A percentile compares a stretch with the other conserved stretches of the same genome.
phyloP scores from a whole-genome alignment of 2,329 filamentous ascomycete genomes.

The Rasamsonia emersonii region DNA sequence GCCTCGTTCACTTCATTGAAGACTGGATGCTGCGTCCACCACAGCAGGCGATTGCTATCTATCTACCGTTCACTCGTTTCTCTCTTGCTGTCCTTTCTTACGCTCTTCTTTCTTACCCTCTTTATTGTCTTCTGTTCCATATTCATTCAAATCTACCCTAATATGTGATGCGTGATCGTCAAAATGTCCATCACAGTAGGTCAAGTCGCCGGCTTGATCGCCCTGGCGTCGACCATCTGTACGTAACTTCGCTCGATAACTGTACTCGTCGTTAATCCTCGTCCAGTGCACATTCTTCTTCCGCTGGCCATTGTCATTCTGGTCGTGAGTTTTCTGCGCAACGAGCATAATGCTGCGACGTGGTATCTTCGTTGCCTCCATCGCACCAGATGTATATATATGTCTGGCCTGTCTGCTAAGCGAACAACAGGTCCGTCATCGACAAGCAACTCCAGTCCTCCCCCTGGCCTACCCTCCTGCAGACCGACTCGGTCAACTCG shows the following conservation, averaged over 20 bases:
- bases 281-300: background rate
- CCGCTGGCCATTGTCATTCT: background rate
- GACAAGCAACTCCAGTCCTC: slow-evolving; percentile 1
- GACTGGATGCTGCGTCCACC: no score
- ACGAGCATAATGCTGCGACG: slow-evolving; percentile 1
- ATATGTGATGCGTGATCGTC: background rate
- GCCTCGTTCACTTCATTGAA: no score
- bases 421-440: slow-evolving; percentile 3
- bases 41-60: no score
- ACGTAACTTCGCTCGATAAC: background rate
- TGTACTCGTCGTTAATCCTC: background rate
- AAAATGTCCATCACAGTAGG: slow-evolving; percentile 3
- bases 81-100: no score
- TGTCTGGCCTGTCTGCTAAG: no score
- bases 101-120: no score
- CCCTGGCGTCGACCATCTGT: background rate
- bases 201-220: slow-evolving; percentile 3
- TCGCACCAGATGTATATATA: background rate
- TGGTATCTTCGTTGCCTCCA: background rate
- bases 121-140: background rate
- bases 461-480: slow-evolving; percentile 3
- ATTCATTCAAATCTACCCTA: background rate
- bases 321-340: background rate
- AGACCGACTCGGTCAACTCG: background rate
- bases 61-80: no score